Percentiles rank a stretch among this genome's conserved stretches.
Conservation (phyloP, 169 alveolate genomes). For the Plasmodium malariae region DNA sequence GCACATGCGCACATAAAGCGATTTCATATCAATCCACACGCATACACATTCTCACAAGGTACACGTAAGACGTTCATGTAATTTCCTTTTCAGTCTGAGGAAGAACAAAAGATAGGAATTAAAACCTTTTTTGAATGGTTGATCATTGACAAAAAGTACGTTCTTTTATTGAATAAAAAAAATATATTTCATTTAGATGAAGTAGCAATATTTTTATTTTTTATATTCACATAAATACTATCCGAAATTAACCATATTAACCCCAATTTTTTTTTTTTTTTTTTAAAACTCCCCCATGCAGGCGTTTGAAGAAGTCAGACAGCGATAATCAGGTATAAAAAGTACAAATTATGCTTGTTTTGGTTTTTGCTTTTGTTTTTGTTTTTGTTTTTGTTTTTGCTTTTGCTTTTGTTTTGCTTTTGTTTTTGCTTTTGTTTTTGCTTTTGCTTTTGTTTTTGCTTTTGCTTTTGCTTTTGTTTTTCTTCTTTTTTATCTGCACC, state of each 20-base stretch:
- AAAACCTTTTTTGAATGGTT: slow-evolving; percentile 75
- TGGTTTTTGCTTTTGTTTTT: not conserved
- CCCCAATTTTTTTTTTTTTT: not conserved
- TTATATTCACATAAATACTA: not conserved
- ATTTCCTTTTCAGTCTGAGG: slow-evolving; percentile 39
- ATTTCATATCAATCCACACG: too few relatives aligned
- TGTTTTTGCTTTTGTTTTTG: too few relatives aligned
- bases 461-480: too few relatives aligned
- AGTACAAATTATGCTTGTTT: not conserved
- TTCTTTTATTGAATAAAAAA: not conserved
- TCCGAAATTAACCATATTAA: not conserved
- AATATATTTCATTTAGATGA: not conserved
- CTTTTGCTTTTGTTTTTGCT: too few relatives aligned
- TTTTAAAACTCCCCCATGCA: not conserved
- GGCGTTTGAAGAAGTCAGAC: slow-evolving; percentile 29
- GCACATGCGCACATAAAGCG: not conserved
- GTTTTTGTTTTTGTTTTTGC: too few relatives aligned
- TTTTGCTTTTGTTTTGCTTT: too few relatives aligned
- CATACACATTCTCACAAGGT: too few relatives aligned
- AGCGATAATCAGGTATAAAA: slow-evolving; percentile 13
- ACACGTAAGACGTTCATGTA: too few relatives aligned
- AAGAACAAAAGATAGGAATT: slow-evolving; percentile 44
- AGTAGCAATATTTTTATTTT: not conserved
- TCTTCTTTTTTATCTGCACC: not conserved
- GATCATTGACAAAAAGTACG: slow-evolving; percentile 65